Evolutionary conservation across 2,329 filamentous ascomycete species (phyloP).

Genomic region (Fusarium phyllophilum): DNA sequence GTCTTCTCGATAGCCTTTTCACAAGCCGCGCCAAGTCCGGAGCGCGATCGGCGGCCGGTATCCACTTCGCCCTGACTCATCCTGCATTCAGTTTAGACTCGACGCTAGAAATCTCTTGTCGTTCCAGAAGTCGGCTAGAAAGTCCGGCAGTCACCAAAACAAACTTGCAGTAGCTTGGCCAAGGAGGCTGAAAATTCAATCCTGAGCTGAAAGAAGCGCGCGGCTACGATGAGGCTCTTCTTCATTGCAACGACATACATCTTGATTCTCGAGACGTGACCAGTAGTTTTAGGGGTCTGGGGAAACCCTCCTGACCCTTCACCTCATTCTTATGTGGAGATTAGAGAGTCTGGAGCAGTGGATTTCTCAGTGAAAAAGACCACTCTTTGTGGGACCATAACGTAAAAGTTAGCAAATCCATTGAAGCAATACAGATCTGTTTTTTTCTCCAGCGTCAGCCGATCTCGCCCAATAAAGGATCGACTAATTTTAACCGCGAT

Average conservation of each 20-base stretch:
- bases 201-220: neutral
- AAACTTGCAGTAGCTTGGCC: neutral
- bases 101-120: slow-evolving; percentile 17
- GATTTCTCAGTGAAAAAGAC: neutral
- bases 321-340: neutral
- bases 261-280: too few species aligned
- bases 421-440: slow-evolving; percentile 15
- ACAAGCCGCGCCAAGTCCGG: neutral
- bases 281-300: neutral
- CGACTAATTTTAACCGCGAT: neutral
- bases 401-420: slow-evolving; percentile 35
- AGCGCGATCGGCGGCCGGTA: slow-evolving; percentile 2
- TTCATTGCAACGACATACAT: neutral
- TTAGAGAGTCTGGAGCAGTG: slow-evolving; percentile 6
- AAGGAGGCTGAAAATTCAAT: slow-evolving; percentile 15
- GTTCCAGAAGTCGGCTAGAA: slow-evolving; percentile 24
- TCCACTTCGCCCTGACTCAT: slow-evolving; percentile 11
- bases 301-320: neutral
- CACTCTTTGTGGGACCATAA: slow-evolving; percentile 30
- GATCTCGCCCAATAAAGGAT: neutral
- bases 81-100: neutral
- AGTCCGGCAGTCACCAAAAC: neutral
- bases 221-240: slow-evolving; percentile 9
- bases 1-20: neutral
- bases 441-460: neutral